Percentiles rank a stretch among this genome's conserved stretches.
These are phyloP conservation scores for Hypholoma fasciculare DNA, from an alignment of 768 basidiomycete genomes.

Conservation along the genomic window DNA sequence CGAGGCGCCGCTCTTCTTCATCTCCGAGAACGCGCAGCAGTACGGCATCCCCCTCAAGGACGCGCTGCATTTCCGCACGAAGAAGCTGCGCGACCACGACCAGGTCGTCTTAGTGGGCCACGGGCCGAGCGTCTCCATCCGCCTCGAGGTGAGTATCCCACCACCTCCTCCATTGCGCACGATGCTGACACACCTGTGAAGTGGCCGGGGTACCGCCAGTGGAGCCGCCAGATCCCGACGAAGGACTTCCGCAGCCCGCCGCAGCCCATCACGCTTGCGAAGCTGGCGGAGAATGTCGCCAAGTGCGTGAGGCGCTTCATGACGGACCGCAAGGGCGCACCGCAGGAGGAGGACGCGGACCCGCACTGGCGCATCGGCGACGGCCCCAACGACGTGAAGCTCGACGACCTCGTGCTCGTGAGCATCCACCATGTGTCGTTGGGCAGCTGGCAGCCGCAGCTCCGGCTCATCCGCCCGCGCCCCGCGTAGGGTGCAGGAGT, in stretches of 20 bases:
- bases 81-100: constrained; percentile 55
- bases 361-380: constrained; percentile 62
- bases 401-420: constrained; percentile 72
- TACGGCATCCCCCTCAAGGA: constrained; percentile 66
- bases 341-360: constrained; percentile 67
- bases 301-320: constrained; percentile 75
- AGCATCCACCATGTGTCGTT: constrained; percentile 83
- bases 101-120: constrained; percentile 69
- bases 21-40: constrained; percentile 48
- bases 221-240: constrained; percentile 83
- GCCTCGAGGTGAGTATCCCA: constrained; percentile 73
- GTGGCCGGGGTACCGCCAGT: constrained; percentile 82
- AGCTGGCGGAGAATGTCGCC: constrained; percentile 78
- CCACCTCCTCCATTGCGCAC: no score
- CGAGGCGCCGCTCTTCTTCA: constrained; percentile 66
- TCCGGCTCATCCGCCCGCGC: constrained; percentile 52
- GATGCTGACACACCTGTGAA: constrained; percentile 27
- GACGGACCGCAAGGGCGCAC: constrained; percentile 24
- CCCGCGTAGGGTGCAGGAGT: no score
- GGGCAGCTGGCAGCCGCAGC: constrained; percentile 81
- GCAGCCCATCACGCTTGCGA: constrained; percentile 72
- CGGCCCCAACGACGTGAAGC: constrained; percentile 48
- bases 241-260: constrained; percentile 80
- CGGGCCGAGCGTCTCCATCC: constrained; percentile 79
- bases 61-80: constrained; percentile 60